Base-by-base conservation (phyloP, 129 eudicot genomes). In the Rutidosis leptorrhynchoides region DNA sequence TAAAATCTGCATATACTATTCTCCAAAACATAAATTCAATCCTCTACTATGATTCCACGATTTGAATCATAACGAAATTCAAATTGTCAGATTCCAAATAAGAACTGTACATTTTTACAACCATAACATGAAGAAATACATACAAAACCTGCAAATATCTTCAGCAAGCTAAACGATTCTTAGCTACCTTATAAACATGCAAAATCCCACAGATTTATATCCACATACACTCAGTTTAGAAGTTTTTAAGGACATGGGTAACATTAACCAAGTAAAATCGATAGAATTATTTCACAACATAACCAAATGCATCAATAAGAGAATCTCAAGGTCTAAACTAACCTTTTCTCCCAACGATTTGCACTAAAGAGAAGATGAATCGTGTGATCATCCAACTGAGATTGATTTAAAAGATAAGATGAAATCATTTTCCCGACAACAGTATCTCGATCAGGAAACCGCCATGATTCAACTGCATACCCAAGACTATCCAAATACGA, bases 281-380 rank as follows among this genome's bases (percentile, higher is more conserved):
- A 20, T 52, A 7, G 21, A 4, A 20, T 22, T 0, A 52, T 5
- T 52, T 20, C 27, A 52, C 21, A n/a, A 22, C 22, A 52, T 16
- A 25, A 57, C 25, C 28, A 2, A 40, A 37, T 37, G 32, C 6
- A 11, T 7, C 15, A 32, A 32, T 3, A 7, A 61, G 22, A 32
- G 52, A 35, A 35, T 19, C 29, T 37, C 19, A 17, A 66, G 48
- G 55, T 52, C 48, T 33, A 69, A 76, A 64, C 72, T 24, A 67
- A 90, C 97, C 95, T 84, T 79, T 87, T 90, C 79, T 90, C 93
- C 97, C 97, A 90, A 14, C 90, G 95, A 74, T 90, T 90, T 63
- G 93, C 93, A 80, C 95, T 84, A 69, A 90, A 90, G 43, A 90
- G 84, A 1, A 90, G 81, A 75, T 90, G 95, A 32, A 90, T 79